These are phyloP conservation scores for Macaranga tanarius DNA, from an alignment of 441 rosid species.

Conservation along the genomic window DNA sequence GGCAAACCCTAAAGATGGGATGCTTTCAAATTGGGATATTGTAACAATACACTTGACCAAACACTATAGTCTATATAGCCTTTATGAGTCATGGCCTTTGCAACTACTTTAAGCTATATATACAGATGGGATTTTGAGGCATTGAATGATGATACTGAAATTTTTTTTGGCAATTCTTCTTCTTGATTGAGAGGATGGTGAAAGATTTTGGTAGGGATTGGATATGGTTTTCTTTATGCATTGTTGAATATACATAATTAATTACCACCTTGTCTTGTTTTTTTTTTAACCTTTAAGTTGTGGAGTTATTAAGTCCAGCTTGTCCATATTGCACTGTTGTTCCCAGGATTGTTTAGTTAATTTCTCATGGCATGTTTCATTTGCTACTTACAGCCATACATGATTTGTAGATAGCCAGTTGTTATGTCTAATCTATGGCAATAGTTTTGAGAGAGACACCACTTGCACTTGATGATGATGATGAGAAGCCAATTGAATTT, in stretches of 20 bases:
- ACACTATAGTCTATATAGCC: constrained; percentile 1
- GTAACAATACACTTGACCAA: constrained; percentile 11
- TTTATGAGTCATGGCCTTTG: constrained; percentile 16
- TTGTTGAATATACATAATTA: neutral
- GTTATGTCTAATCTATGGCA: constrained; percentile 13
- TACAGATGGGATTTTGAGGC: constrained; percentile 13
- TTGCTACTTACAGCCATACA: constrained; percentile 25
- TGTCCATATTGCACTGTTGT: constrained; percentile 27
- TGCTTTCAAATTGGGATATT: neutral
- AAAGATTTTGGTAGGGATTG: constrained; percentile 10
- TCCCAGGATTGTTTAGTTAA: neutral
- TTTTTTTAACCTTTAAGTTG: neutral
- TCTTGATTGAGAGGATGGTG: constrained; percentile 19
- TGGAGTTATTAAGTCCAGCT: constrained; percentile 19
- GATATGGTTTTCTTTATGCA: constrained; percentile 7
- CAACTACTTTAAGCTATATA: constrained; percentile 14
- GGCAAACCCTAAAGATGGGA: neutral
- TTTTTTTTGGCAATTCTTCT: constrained; percentile 13
- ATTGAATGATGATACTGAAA: constrained; percentile 23
- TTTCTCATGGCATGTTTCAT: constrained; percentile 15
- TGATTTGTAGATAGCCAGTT: constrained; percentile 10
- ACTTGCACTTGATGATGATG: neutral
- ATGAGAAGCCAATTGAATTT: constrained; percentile 5
- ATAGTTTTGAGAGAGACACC: constrained; percentile 7
- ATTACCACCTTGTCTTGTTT: constrained; percentile 2